Base-by-base conservation (phyloP, 108 stramenopile species). In the Nitzschia sp. region DNA sequence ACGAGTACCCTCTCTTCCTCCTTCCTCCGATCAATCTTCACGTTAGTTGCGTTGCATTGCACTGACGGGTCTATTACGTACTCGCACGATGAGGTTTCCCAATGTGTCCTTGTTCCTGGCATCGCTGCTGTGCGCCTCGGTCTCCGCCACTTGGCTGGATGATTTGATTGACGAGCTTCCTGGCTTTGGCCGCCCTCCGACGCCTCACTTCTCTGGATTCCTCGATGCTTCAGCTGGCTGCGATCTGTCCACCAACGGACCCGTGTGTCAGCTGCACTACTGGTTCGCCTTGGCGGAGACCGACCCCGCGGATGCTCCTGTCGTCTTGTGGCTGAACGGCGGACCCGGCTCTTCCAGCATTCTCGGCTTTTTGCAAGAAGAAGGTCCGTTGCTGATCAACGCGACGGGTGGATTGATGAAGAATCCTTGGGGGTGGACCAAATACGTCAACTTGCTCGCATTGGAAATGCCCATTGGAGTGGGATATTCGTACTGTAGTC, bases 381-480 rank as follows among this genome's bases (percentile, higher is more conserved):
- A 60, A 15, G 86, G 86, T 26, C 86, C 86, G 2, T 64, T 87
- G 16, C 58, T 87, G 25, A 74, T 84, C 25, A 81, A 84, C 53
- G 69, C 79, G 1, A 80, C 74, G 6, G 78, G 78, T 13, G 80
- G 80, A 30, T 59, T 87, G 16, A 77, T 81, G 75, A 72, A 69
- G 0, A 87, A 87, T 60, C 86, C 86, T 22, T 85, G 61, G 32
- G 62, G 63, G 4, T 94, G 94, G 94, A 88, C 82, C 54, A 78
- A 81, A 44, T 38, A 80, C 11, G 91, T 82, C 47, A 85, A 90
- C 55, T 59, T 88, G 33, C 22, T 96, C 13, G 88, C 77, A 44
- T 50, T 96, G 29, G 95, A 96, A 67, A 69, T 87, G 9, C 91
- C 95, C 28, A 80, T 88, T 35, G 95, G 95, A 21, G 95, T 96